Evolutionary conservation across 2,329 filamentous ascomycete genomes (phyloP).

Genomic region (Beauveria sp.): DNA sequence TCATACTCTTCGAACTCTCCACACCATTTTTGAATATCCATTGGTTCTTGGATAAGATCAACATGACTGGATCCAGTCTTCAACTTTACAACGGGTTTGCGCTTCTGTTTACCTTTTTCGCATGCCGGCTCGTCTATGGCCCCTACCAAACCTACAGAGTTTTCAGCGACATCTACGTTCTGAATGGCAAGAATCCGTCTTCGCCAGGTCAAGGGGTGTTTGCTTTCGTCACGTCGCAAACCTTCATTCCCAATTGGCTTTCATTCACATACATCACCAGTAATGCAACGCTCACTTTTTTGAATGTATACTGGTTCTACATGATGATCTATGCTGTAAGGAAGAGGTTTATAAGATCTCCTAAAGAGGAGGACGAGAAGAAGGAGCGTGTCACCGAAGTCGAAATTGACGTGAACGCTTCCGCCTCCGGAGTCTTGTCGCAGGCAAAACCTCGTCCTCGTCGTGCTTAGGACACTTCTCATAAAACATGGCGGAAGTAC

Average conservation of each 20-base stretch:
- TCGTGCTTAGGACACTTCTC: neutral
- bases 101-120: constrained; percentile 68
- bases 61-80: constrained; percentile 64
- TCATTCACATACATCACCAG: constrained; percentile 58
- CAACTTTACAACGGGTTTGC: constrained; percentile 73
- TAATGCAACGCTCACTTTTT: constrained; percentile 63
- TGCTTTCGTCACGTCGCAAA: constrained; percentile 39
- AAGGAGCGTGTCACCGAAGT: constrained; percentile 21
- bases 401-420: constrained; percentile 22
- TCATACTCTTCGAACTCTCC: constrained; percentile 83
- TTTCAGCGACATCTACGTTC: constrained; percentile 61
- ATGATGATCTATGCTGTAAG: constrained; percentile 78
- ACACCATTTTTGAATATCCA: constrained; percentile 81
- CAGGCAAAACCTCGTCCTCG: constrained; percentile 2
- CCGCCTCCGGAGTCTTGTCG: constrained; percentile 21
- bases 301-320: constrained; percentile 81
- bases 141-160: constrained; percentile 63
- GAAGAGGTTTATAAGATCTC: constrained; percentile 57
- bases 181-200: constrained; percentile 30
- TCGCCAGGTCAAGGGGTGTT: constrained; percentile 25
- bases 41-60: constrained; percentile 86
- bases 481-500: neutral
- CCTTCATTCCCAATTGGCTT: constrained; percentile 61
- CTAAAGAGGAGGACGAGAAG: constrained; percentile 23
- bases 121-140: constrained; percentile 69